phyloP scores from a whole-genome alignment of 495 filamentous ascomycete genomes.

The Entonaema liquescens region DNA sequence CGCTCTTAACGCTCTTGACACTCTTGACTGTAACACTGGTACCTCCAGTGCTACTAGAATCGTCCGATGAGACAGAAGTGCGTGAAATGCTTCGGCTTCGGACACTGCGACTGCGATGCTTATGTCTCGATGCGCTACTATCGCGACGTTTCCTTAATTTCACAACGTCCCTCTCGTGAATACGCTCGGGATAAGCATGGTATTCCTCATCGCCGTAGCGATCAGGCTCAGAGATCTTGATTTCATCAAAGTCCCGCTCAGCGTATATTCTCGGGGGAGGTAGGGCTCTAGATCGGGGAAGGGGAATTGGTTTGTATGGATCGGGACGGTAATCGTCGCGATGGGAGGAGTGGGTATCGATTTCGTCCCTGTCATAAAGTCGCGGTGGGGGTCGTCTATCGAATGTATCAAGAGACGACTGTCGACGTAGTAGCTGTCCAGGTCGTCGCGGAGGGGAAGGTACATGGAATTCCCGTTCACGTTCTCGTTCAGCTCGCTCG shows the following conservation, averaged over 20 bases:
- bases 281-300: slow-evolving; percentile 57
- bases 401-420: slow-evolving; percentile 59
- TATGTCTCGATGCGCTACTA: slow-evolving; percentile 42
- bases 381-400: slow-evolving; percentile 60
- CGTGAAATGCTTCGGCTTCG: slow-evolving; percentile 50
- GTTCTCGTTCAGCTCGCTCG: slow-evolving; percentile 47
- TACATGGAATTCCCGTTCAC: slow-evolving; percentile 43
- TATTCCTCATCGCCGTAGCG: slow-evolving; percentile 74
- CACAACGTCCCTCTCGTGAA: slow-evolving; percentile 59
- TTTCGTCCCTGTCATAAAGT: slow-evolving; percentile 60
- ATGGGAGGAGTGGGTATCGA: slow-evolving; percentile 50
- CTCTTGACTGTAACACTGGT: slow-evolving; percentile 42
- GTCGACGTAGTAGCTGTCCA: slow-evolving; percentile 49
- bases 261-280: slow-evolving; percentile 61
- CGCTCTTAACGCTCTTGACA: slow-evolving; percentile 52
- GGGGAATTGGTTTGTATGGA: slow-evolving; percentile 61
- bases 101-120: slow-evolving; percentile 28
- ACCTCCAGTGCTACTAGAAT: slow-evolving; percentile 55
- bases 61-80: slow-evolving; percentile 56
- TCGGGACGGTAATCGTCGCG: slow-evolving; percentile 56
- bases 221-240: slow-evolving; percentile 72
- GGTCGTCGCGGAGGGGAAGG: slow-evolving; percentile 50
- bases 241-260: slow-evolving; percentile 65
- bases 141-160: slow-evolving; percentile 48
- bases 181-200: slow-evolving; percentile 65